These are phyloP conservation scores for Reutealis trisperma DNA, from an alignment of 345 rosid genomes.

Conservation along the genomic window DNA sequence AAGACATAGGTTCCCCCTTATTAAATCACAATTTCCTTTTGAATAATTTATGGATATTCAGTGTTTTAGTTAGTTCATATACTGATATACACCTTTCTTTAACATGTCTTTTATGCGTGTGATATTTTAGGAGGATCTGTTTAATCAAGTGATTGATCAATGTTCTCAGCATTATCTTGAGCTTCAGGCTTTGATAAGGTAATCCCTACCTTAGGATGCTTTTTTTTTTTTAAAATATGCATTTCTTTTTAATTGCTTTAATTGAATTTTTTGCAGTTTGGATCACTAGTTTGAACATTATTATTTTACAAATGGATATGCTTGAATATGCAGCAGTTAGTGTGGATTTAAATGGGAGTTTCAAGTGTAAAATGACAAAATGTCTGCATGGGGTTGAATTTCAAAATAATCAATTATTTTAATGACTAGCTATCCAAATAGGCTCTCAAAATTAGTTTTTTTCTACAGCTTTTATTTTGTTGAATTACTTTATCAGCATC, in stretches of 20 bases:
- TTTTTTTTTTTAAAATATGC: not conserved
- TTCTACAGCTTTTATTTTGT: not conserved
- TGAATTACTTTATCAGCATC: not conserved
- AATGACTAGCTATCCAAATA: no score
- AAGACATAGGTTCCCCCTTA: constrained; percentile 1
- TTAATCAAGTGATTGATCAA: constrained; percentile 35
- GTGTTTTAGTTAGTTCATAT: not conserved
- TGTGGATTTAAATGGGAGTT: no score
- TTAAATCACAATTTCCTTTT: not conserved
- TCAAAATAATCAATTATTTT: no score
- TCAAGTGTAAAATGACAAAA: no score
- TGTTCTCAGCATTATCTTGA: constrained; percentile 31
- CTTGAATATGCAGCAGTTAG: not conserved
- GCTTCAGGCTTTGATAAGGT: constrained; percentile 36
- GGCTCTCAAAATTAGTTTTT: not conserved
- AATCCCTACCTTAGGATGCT: not conserved
- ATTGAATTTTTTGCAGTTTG: not conserved
- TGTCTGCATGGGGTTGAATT: no score
- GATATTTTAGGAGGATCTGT: constrained; percentile 28
- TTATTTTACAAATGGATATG: not conserved
- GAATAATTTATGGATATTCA: not conserved
- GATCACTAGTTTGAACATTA: not conserved
- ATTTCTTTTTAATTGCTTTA: not conserved
- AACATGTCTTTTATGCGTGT: not conserved
- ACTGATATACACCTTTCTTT: no score